Conservation (phyloP, 163 green algal genomes). For the Scenedesmus sp. region DNA sequence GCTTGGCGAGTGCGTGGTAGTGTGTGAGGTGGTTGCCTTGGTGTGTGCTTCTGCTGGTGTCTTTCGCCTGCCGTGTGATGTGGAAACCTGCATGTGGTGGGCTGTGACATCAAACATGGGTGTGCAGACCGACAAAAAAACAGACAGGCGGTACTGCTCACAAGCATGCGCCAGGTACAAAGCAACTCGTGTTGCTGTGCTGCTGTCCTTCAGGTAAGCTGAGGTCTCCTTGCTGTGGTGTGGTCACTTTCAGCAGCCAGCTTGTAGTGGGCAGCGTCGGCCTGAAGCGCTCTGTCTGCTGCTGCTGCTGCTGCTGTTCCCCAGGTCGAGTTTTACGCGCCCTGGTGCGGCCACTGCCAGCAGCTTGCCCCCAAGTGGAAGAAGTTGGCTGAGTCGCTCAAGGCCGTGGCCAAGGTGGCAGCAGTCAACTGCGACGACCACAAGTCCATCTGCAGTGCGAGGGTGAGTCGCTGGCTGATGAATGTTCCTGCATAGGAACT, state of each 20-base stretch:
- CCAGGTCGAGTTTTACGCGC: conserved; percentile 86
- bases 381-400: conserved; percentile 76
- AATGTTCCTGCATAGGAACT: too few species aligned
- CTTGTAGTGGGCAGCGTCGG: too few species aligned
- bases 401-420: conserved; percentile 85
- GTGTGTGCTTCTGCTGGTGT: background rate
- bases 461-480: too few species aligned
- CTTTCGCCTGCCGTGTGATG: background rate
- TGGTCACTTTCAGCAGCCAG: too few species aligned
- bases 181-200: too few species aligned
- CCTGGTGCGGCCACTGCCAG: conserved; percentile 90
- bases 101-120: background rate
- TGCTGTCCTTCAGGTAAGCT: too few species aligned
- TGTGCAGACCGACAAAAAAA: too few species aligned
- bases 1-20: background rate
- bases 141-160: too few species aligned
- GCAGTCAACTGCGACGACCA: conserved; percentile 92
- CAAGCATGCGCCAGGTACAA: too few species aligned
- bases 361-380: conserved; percentile 84
- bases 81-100: background rate
- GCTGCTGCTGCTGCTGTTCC: background rate
- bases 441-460: conserved; percentile 45
- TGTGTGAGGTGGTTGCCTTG: background rate
- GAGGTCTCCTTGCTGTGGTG: too few species aligned
- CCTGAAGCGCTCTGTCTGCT: background rate